Evolutionary conservation across 441 rosid genomes (phyloP), one percentile per base, ranked within the genome.

Genomic region (Biscutella laevigata): DNA sequence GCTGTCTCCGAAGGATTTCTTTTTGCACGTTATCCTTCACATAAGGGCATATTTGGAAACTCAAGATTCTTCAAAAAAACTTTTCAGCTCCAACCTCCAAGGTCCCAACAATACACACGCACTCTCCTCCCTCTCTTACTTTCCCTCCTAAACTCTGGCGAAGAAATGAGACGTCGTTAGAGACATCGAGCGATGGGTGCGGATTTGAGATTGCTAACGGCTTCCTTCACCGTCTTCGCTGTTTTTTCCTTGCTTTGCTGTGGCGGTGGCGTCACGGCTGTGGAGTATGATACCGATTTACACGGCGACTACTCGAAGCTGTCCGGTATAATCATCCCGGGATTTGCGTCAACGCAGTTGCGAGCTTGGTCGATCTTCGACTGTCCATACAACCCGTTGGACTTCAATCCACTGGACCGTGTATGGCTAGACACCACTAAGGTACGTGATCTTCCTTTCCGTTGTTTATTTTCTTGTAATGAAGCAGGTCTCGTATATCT

Each of bases 301-400:
- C 61, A 43, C 60, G 84, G 83, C 22, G 78, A 77, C 67, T 83
- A 81, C 73, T 79, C 87, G 15, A 83, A 78, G 81, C 59, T 88
- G 9, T 86, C 99, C 10, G 99, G 99, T 61, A 82, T 92, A 49
- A 86, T 92, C 74, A 92, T 92, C 7, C 99, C 97, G 8, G 99
- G 95, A 35, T 92, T 92, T 68, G 99, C 97, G 30, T 92, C 97
- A 37, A 78, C 95, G 68, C 99, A 88, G 92, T 73, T 92, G 8
- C 69, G 99, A 59, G 99, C 97, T 5, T 92, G 99, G 99, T 92
- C 99, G 30, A 75, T 88, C 62, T 95, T 92, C 41, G 97, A 92
- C 76, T 92, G 99, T 42, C 97, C 97, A 1, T 88, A 78, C 78
- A 71, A 88, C 38, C 99, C 99, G 14, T 92, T 92, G 67, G 92